These are phyloP conservation scores for Suillus lakei DNA, from an alignment of 768 basidiomycete species.

Conservation along the genomic window DNA sequence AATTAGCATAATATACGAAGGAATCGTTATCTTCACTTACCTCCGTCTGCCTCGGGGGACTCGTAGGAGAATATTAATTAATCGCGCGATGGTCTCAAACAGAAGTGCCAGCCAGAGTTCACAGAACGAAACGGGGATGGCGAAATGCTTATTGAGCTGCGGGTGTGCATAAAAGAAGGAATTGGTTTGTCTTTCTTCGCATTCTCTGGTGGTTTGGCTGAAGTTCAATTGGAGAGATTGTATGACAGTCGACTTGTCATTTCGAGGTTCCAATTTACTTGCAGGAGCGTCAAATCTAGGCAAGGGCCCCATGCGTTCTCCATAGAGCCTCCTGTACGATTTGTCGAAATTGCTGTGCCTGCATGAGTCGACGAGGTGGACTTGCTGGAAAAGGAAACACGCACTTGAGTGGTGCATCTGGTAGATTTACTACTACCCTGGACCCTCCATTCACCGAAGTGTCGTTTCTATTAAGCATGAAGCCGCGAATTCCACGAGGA, in stretches of 20 bases:
- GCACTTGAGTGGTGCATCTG: constrained; percentile 67
- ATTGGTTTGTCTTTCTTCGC: too few relatives aligned
- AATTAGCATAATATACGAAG: too few relatives aligned
- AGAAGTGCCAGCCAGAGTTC: too few relatives aligned
- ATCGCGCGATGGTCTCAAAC: too few relatives aligned
- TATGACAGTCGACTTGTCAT: background rate
- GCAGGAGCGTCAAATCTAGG: constrained; percentile 56
- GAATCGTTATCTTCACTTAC: background rate
- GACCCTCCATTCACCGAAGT: constrained; percentile 71
- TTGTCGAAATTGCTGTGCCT: constrained; percentile 69
- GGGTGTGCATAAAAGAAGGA: too few relatives aligned
- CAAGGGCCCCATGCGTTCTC: constrained; percentile 73
- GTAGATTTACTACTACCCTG: constrained; percentile 80
- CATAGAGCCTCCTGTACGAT: constrained; percentile 61
- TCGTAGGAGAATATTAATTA: too few relatives aligned
- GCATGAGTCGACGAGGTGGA: constrained; percentile 4
- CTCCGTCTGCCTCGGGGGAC: too few relatives aligned
- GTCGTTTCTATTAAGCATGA: constrained; percentile 61
- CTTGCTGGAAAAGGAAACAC: constrained; percentile 23
- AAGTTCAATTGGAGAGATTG: too few relatives aligned
- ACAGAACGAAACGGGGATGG: too few relatives aligned
- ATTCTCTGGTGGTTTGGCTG: background rate
- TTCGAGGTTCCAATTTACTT: background rate
- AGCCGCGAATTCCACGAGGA: constrained; percentile 84
- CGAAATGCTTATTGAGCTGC: too few relatives aligned